Evolutionary conservation across 129 eudicot species (phyloP).

Genomic region (Deinandra increscens): DNA sequence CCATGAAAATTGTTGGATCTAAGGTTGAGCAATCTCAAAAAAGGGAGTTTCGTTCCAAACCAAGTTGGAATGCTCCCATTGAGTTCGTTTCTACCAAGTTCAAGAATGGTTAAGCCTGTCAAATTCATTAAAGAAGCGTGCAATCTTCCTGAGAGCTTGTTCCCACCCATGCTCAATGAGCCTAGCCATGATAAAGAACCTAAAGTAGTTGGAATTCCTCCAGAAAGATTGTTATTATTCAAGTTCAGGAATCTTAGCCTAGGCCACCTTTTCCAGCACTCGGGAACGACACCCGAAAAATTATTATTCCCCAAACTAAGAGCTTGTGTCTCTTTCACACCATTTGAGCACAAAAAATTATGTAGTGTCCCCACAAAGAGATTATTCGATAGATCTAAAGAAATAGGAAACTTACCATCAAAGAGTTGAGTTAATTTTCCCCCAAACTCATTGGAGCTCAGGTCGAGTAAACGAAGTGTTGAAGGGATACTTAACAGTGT

Average conservation of each 20-base stretch:
- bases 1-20: slow-evolving; percentile 20
- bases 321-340: not conserved
- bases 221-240: slow-evolving; percentile 9
- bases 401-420: not conserved
- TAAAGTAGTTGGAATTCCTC: slow-evolving; percentile 17
- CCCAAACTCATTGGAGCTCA: slow-evolving; percentile 33
- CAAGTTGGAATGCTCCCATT: slow-evolving; percentile 21
- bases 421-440: slow-evolving; percentile 11
- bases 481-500: slow-evolving; percentile 16
- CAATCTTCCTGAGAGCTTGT: slow-evolving; percentile 12
- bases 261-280: not conserved
- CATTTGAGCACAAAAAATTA: slow-evolving; percentile 29
- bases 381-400: not conserved
- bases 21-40: slow-evolving; percentile 12
- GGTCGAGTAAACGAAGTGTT: not conserved
- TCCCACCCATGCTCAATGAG: slow-evolving; percentile 4
- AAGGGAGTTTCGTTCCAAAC: slow-evolving; percentile 14
- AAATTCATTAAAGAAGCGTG: slow-evolving; percentile 20
- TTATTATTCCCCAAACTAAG: slow-evolving; percentile 36
- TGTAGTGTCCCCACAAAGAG: slow-evolving; percentile 8
- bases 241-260: not conserved
- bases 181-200: not conserved
- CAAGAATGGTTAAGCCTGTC: not conserved
- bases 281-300: not conserved
- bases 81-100: slow-evolving; percentile 22